Base-by-base conservation (phyloP, 2,329 filamentous ascomycete species). In the Penicillium hesseltinei region DNA sequence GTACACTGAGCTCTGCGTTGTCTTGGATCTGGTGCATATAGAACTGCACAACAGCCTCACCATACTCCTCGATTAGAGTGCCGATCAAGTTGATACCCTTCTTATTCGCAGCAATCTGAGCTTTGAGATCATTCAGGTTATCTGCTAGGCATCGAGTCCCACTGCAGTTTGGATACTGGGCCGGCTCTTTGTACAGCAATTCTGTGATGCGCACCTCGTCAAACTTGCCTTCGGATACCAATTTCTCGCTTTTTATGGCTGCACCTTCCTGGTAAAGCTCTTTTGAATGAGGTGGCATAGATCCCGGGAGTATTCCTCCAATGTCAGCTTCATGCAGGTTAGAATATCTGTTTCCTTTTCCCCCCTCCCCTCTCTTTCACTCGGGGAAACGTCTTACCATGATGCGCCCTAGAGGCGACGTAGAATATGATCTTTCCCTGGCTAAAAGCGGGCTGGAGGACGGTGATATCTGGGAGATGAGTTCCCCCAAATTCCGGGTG, bases 401-500 rank as follows among this genome's bases (percentile, higher is more conserved):
- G 89, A 70, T 92, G 89, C 0, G 88, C 89, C 35, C 88, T 81
- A 4, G 87, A 90, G 0, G 89, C 89, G 1, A 89, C 88, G 59
- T 90, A 92, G 73, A 91, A 92, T n/a, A 91, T 79, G 49, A 92
- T 90, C 5, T 89, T 82, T 3, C 84, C 87, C 81, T 88, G 0
- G 84, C 89, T 78, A 71, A 91, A 92, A 0, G 88, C 88, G 0
- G 89, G 89, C 55, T 89, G 91, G 56, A 91, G 82, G 39, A 91
- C 84, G 0, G 89, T 92, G 51, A 92, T 88, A 66, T 92, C 89
- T 0, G 89, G 89, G 23, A 92, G 75, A 77, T 92, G 90, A 0
- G 89, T 92, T 25, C 90, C 90, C n/a, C 90, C 90, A 65, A 85
- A 91, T 87, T 90, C 68, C 85, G 89, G 90, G 66, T 92, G 89